phyloP scores from a whole-genome alignment of 1,284 basidiomycete species.

The Tilletia setariae region DNA sequence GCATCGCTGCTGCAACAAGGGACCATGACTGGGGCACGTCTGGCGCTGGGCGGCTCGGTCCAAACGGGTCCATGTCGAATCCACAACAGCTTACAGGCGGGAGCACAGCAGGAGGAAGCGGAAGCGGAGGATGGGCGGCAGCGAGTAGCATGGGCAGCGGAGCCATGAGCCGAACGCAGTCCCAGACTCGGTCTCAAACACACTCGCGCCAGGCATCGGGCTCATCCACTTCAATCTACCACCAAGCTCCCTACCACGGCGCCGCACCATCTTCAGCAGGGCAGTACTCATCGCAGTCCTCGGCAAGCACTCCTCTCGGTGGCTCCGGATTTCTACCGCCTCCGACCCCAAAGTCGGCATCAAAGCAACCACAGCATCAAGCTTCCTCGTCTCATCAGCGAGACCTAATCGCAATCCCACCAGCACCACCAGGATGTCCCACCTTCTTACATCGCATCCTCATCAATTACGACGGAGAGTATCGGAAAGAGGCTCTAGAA shows the following conservation, averaged over 20 bases:
- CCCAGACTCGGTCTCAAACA: background rate
- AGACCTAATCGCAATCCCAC: background rate
- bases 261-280: background rate
- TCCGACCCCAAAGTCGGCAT: background rate
- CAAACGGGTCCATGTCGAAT: no score
- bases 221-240: background rate
- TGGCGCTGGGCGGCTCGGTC: no score
- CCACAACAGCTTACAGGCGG: background rate
- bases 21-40: no score
- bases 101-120: background rate
- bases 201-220: constrained; percentile 8
- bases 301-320: constrained; percentile 1
- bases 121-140: background rate
- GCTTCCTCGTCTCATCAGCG: background rate
- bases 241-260: background rate
- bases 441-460: constrained; percentile 10
- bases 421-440: background rate
- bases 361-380: no score
- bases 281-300: background rate
- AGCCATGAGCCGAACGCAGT: background rate
- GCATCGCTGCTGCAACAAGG: no score
- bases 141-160: background rate
- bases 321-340: background rate
- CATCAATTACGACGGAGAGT: background rate
- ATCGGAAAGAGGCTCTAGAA: background rate